Percentiles rank a stretch among this genome's conserved stretches.
These are phyloP conservation scores for Fusarium redolens DNA, from an alignment of 2,329 filamentous ascomycete species.

Conservation along the genomic window DNA sequence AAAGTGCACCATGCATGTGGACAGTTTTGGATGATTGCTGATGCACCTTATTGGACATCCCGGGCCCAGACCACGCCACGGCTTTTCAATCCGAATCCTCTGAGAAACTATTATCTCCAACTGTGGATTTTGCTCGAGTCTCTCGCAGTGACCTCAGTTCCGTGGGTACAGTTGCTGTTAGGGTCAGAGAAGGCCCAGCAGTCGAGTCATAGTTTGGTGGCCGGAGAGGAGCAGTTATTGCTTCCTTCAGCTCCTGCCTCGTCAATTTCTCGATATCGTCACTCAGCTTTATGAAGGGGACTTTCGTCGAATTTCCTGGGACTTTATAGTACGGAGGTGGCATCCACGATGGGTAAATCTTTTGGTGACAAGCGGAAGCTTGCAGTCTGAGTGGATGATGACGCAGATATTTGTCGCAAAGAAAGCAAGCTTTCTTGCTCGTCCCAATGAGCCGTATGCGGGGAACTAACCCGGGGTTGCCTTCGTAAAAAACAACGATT, in stretches of 20 bases:
- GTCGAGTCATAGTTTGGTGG: slow-evolving; percentile 1
- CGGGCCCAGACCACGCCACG: background rate
- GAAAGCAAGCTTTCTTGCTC: slow-evolving; percentile 50
- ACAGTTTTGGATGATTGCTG: background rate
- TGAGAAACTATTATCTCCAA: background rate
- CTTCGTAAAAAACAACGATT: slow-evolving; percentile 47
- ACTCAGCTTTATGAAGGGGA: background rate
- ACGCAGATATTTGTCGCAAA: slow-evolving; percentile 45
- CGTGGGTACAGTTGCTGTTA: background rate
- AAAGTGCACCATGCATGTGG: background rate
- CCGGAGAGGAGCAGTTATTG: background rate
- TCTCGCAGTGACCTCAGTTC: background rate
- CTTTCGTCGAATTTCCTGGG: too few species aligned
- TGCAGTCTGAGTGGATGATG: slow-evolving; percentile 40
- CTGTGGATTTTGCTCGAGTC: fast-evolving
- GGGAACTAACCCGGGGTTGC: slow-evolving; percentile 35
- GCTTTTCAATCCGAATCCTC: background rate
- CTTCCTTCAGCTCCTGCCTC: background rate
- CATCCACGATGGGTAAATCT: slow-evolving; percentile 49
- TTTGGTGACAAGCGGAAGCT: slow-evolving; percentile 48
- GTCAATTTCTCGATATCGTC: background rate
- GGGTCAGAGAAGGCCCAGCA: slow-evolving; percentile 1
- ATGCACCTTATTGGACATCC: background rate
- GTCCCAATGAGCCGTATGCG: slow-evolving; percentile 45
- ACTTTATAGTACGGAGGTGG: slow-evolving; percentile 17